Conservation (phyloP, 2,329 filamentous ascomycete genomes). For the Magnaporthales sp. region DNA sequence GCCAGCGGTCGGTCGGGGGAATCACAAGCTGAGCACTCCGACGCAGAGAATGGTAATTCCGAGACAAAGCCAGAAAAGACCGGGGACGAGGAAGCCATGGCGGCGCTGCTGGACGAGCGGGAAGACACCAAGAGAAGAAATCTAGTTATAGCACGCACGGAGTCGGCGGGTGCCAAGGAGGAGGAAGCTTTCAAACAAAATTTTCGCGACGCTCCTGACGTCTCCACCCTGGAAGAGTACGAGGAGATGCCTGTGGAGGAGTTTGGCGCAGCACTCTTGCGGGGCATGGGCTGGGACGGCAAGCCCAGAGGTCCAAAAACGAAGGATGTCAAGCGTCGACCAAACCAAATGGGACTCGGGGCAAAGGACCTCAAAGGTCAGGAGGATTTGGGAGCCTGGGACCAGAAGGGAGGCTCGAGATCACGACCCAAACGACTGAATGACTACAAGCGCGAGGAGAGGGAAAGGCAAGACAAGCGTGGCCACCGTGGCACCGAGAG, state of each 20-base stretch:
- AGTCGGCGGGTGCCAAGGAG: constrained; percentile 42
- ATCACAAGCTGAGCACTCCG: background rate
- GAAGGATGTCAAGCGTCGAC: constrained; percentile 59
- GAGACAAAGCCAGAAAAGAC: background rate
- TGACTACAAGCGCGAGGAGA: constrained; percentile 15
- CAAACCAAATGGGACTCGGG: constrained; percentile 79
- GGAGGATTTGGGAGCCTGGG: constrained; percentile 16
- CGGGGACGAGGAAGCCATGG: constrained; percentile 12
- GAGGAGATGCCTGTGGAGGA: constrained; percentile 86
- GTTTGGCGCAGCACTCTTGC: constrained; percentile 81
- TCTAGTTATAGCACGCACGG: constrained; percentile 11
- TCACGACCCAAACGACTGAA: constrained; percentile 11
- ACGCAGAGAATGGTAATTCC: background rate
- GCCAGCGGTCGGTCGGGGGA: background rate
- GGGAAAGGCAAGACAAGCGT: constrained; percentile 10
- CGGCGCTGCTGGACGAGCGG: constrained; percentile 12
- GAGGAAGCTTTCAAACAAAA: constrained; percentile 63
- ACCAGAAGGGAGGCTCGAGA: constrained; percentile 10
- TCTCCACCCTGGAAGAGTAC: constrained; percentile 75
- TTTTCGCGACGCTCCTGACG: constrained; percentile 62
- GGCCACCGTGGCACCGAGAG: background rate
- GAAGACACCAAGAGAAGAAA: background rate
- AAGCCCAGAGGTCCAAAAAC: constrained; percentile 50
- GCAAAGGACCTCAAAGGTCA: constrained; percentile 25
- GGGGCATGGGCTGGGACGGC: constrained; percentile 93